Evolutionary conservation across 1,284 basidiomycete genomes (phyloP).

Genomic region (Tilletia horrida): DNA sequence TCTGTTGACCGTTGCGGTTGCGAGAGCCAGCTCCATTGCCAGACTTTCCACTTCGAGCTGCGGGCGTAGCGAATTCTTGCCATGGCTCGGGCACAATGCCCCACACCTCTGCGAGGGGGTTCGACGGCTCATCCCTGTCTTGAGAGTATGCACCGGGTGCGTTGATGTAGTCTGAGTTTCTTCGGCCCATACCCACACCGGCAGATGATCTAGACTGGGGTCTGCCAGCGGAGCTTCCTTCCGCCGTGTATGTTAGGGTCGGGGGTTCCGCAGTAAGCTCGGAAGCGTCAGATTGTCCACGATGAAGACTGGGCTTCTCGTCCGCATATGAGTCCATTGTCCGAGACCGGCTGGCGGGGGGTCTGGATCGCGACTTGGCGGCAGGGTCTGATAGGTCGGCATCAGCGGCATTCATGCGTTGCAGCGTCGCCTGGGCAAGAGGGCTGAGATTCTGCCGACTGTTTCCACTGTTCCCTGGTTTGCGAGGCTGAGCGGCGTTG

Average conservation of each 20-base stretch:
- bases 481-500: neutral
- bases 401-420: slow-evolving; percentile 20
- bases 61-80: slow-evolving; percentile 51
- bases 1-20: neutral
- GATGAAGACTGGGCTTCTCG: too few species aligned
- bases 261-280: slow-evolving; percentile 29
- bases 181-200: neutral
- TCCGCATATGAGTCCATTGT: slow-evolving; percentile 26
- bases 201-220: neutral
- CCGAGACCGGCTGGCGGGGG: slow-evolving; percentile 21
- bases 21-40: neutral
- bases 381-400: slow-evolving; percentile 8
- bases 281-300: slow-evolving; percentile 8
- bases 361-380: neutral
- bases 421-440: slow-evolving; percentile 19
- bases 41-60: slow-evolving; percentile 18
- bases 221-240: neutral
- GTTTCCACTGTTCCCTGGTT: neutral
- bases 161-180: slow-evolving; percentile 11
- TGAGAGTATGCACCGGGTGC: slow-evolving; percentile 21
- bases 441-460: slow-evolving; percentile 17
- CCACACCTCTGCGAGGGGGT: slow-evolving; percentile 50
- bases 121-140: slow-evolving; percentile 36
- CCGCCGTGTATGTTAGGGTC: slow-evolving; percentile 16
- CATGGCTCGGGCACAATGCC: slow-evolving; percentile 51